Percentiles rank a stretch among this genome's conserved stretches.
phyloP scores from a whole-genome alignment of 257 asterid genomes.

The Lithospermum erythrorhizon region DNA sequence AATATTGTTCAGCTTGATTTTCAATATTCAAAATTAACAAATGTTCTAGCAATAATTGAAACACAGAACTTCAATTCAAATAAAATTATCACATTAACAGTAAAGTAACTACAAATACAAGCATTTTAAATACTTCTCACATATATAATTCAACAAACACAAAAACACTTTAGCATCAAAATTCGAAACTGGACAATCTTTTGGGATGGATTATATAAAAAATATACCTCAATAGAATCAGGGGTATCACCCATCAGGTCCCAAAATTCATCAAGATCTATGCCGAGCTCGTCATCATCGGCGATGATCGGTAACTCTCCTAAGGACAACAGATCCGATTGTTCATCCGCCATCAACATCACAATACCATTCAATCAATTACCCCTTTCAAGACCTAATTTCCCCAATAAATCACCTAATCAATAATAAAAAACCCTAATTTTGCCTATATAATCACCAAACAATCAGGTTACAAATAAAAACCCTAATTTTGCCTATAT shows the following conservation, averaged over 20 bases:
- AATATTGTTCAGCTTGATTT: too few species aligned
- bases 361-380: constrained; percentile 7
- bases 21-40: too few species aligned
- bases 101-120: too few species aligned
- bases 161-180: too few species aligned
- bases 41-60: too few species aligned
- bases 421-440: constrained; percentile 20
- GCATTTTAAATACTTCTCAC: too few species aligned
- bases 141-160: too few species aligned
- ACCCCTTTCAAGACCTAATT: too few species aligned
- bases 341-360: constrained; percentile 49
- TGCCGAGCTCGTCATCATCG: constrained; percentile 22
- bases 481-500: neutral
- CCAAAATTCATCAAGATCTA: constrained; percentile 40
- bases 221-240: constrained; percentile 18
- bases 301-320: constrained; percentile 23
- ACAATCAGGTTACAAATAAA: neutral
- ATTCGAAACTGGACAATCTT: neutral
- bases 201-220: neutral
- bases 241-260: constrained; percentile 23
- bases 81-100: too few species aligned
- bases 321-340: constrained; percentile 10
- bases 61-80: too few species aligned
- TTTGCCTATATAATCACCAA: neutral
- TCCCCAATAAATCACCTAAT: too few species aligned